Conservation (phyloP, 371 early-diverging fungal genomes). For the Blakeslea trispora region DNA sequence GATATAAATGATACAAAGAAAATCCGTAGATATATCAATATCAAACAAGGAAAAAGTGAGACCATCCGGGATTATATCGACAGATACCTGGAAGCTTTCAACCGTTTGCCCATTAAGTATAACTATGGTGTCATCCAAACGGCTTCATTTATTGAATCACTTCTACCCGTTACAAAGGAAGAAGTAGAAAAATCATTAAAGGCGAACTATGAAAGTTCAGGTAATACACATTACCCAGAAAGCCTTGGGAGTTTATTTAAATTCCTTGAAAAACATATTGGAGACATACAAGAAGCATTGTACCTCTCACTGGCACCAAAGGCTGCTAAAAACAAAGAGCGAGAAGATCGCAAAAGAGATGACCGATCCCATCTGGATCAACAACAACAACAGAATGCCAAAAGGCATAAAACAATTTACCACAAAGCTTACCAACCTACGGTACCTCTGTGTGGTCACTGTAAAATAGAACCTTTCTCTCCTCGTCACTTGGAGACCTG, state of each 20-base stretch:
- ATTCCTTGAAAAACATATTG: neutral
- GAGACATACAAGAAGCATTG: slow-evolving; percentile 2
- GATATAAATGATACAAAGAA: neutral
- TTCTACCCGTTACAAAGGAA: neutral
- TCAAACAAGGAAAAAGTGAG: neutral
- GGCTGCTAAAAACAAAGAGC: neutral
- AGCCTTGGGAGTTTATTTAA: neutral
- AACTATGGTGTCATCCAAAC: neutral
- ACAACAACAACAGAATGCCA: too few relatives aligned
- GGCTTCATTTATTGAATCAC: neutral
- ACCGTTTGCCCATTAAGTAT: neutral
- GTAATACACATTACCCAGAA: neutral
- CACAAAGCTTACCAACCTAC: too few relatives aligned
- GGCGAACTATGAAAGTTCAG: too few relatives aligned
- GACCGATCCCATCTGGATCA: too few relatives aligned
- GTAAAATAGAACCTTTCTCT: too few relatives aligned
- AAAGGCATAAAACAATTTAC: too few relatives aligned
- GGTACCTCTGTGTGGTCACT: too few relatives aligned
- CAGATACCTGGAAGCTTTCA: neutral
- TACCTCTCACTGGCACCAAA: neutral
- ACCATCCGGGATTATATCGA: neutral
- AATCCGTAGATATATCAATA: neutral
- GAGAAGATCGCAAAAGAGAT: too few relatives aligned
- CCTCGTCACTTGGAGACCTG: too few relatives aligned
- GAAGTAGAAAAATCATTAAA: slow-evolving; percentile 2